phyloP scores from a whole-genome alignment of 2,329 filamentous ascomycete species.

The Bipolaris oryzae region DNA sequence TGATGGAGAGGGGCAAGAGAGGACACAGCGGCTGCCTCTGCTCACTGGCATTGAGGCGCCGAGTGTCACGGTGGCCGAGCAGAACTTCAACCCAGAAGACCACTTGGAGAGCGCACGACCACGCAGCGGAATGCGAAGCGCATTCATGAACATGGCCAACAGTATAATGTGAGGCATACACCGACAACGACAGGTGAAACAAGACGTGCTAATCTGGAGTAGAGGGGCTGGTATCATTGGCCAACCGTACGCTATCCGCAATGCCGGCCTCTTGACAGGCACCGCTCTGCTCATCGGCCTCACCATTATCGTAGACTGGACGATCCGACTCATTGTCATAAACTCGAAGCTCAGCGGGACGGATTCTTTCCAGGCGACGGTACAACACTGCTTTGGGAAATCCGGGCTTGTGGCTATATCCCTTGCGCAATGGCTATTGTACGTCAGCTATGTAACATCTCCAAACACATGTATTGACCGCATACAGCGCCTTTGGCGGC shows the following conservation, averaged over 20 bases:
- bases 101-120: slow-evolving; percentile 69
- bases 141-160: slow-evolving; percentile 99
- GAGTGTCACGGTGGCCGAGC: slow-evolving; percentile 71
- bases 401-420: slow-evolving; percentile 87
- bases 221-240: slow-evolving; percentile 70
- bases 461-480: slow-evolving; percentile 26
- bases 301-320: slow-evolving; percentile 93
- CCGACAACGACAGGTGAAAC: rapidly evolving
- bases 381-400: slow-evolving; percentile 92
- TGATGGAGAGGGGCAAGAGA: slow-evolving; percentile 43
- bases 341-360: slow-evolving; percentile 96
- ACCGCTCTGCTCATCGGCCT: slow-evolving; percentile 77
- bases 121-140: slow-evolving; percentile 82
- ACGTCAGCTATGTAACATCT: slow-evolving; percentile 28
- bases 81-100: slow-evolving; percentile 62
- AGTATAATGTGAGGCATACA: slow-evolving; percentile 73
- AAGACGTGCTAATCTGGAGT: slow-evolving; percentile 21
- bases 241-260: slow-evolving; percentile 93
- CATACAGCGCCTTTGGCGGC: slow-evolving; percentile 79
- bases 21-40: slow-evolving; percentile 67
- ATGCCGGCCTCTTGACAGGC: slow-evolving; percentile 85
- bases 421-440: slow-evolving; percentile 93
- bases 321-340: slow-evolving; percentile 93
- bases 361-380: slow-evolving; percentile 92
- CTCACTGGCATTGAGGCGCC: slow-evolving; percentile 85